These are phyloP conservation scores for Laburnicola sp. DNA, from an alignment of 2,329 filamentous ascomycete species.

Conservation along the genomic window DNA sequence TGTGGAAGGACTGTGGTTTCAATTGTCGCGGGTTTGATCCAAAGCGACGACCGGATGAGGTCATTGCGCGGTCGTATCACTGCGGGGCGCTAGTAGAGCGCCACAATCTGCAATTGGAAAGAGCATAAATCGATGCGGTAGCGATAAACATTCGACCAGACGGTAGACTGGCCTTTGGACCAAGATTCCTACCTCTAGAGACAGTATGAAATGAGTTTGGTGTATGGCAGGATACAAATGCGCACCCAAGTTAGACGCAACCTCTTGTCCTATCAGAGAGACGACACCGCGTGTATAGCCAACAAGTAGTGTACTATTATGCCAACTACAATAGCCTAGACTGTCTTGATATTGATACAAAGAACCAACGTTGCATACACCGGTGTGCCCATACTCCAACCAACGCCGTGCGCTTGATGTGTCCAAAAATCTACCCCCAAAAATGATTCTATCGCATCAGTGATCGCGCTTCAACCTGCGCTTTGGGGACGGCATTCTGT, in stretches of 20 bases:
- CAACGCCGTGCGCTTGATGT: conserved; percentile 3
- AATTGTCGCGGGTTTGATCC: background rate
- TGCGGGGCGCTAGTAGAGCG: background rate
- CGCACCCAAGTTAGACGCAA: too few species aligned
- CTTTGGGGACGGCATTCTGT: conserved; percentile 55
- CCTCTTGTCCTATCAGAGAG: too few species aligned
- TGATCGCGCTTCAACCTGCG: conserved; percentile 28
- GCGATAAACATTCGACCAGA: too few species aligned
- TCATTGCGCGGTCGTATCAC: conserved; percentile 2
- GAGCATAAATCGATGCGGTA: background rate
- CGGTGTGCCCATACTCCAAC: background rate
- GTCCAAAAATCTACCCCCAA: background rate
- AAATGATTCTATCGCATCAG: conserved; percentile 13
- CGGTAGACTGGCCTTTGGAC: too few species aligned
- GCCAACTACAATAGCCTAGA: background rate
- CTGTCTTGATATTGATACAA: background rate
- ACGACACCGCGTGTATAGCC: too few species aligned
- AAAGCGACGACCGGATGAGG: background rate
- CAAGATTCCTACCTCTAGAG: too few species aligned
- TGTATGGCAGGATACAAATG: too few species aligned
- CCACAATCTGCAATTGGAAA: background rate
- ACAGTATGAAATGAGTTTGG: too few species aligned
- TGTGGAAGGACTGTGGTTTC: background rate
- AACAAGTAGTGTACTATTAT: background rate
- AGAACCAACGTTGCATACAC: background rate